A percentile compares a stretch with the other conserved stretches of the same genome.
Conservation (phyloP, 2,329 filamentous ascomycete species). For the Venturia aucupariae region DNA sequence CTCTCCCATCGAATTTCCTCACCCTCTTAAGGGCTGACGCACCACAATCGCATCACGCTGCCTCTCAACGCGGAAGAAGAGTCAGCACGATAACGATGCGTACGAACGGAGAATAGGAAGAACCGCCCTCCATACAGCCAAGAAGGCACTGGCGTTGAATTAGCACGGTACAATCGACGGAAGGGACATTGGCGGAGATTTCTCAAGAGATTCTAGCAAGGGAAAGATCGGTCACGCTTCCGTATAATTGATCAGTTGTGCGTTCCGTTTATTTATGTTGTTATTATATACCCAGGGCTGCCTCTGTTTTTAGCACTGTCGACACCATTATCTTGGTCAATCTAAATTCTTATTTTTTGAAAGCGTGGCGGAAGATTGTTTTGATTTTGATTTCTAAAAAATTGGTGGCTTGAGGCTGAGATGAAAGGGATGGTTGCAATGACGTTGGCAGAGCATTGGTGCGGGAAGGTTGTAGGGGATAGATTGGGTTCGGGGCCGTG, state of each 20-base stretch:
- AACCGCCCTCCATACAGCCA: neutral
- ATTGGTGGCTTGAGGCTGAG: neutral
- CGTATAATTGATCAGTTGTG: neutral
- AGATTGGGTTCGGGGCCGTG: neutral
- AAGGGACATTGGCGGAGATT: no score
- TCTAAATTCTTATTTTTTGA: neutral
- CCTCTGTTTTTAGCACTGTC: neutral
- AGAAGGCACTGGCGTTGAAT: neutral
- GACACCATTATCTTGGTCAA: no score
- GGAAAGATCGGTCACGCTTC: neutral
- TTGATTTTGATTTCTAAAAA: neutral
- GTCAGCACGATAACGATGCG: neutral
- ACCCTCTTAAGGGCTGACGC: neutral
- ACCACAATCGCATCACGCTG: neutral
- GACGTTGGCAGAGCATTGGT: neutral
- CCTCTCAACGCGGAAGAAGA: neutral
- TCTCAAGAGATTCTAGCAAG: no score
- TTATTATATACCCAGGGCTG: conserved; percentile 8
- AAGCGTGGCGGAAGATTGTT: neutral
- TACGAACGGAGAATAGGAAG: neutral
- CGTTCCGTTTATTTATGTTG: neutral
- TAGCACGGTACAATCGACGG: neutral
- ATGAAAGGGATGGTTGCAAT: neutral
- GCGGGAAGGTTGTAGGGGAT: neutral
- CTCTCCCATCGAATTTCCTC: no score